Evolutionary conservation across 2,329 filamentous ascomycete genomes (phyloP).

Genomic region (Sarocladium oryzae): DNA sequence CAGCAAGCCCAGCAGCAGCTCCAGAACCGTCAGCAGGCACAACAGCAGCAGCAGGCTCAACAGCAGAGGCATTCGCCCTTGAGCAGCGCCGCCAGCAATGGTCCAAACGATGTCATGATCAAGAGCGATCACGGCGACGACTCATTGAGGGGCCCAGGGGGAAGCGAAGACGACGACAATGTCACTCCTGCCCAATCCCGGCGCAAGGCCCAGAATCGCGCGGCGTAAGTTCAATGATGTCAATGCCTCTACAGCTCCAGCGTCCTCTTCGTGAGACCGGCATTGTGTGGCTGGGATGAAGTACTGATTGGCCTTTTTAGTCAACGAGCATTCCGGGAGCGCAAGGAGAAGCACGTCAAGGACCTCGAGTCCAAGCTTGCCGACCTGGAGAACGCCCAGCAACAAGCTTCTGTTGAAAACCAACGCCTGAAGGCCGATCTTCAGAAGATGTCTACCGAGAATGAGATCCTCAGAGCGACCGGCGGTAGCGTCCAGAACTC

Average conservation of each 20-base stretch:
- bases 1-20: slow-evolving; percentile 17
- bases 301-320: slow-evolving; percentile 37
- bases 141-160: slow-evolving; percentile 14
- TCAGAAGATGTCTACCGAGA: slow-evolving; percentile 80
- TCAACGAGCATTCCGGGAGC: slow-evolving; percentile 91
- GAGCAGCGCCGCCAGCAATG: slow-evolving; percentile 15
- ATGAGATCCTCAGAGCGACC: slow-evolving; percentile 84
- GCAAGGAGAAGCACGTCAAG: slow-evolving; percentile 90
- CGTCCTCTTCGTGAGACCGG: no score
- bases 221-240: slow-evolving; percentile 42
- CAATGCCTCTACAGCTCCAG: no score
- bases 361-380: slow-evolving; percentile 85
- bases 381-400: slow-evolving; percentile 66
- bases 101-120: slow-evolving; percentile 13
- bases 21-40: slow-evolving; percentile 15
- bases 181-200: slow-evolving; percentile 51
- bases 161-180: slow-evolving; percentile 50
- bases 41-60: slow-evolving; percentile 20
- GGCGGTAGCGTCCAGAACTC: slow-evolving; percentile 31
- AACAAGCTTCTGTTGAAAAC: slow-evolving; percentile 72
- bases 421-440: slow-evolving; percentile 79
- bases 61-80: slow-evolving; percentile 15
- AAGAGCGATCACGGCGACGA: slow-evolving; percentile 31
- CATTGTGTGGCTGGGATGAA: no score
- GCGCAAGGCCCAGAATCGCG: slow-evolving; percentile 55